Evolutionary conservation across 2,329 filamentous ascomycete species (phyloP).

Genomic region (Colletotrichum sp.): DNA sequence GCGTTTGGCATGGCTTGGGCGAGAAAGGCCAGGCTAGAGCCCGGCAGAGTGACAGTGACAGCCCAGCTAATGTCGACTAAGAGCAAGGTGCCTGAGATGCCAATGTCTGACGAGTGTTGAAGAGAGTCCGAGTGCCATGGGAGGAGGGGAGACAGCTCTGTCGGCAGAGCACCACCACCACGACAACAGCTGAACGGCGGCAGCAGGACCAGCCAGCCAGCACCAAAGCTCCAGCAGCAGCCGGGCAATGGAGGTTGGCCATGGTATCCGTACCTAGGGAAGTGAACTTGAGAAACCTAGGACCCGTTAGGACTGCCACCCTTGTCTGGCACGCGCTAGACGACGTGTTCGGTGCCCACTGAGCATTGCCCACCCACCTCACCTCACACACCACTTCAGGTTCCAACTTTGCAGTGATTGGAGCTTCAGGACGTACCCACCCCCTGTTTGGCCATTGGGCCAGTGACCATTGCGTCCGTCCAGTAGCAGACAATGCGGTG

Average conservation of each 20-base stretch:
- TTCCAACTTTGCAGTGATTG: not conserved
- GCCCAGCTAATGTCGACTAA: not conserved
- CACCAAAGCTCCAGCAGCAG: not conserved
- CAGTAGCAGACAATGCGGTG: not conserved
- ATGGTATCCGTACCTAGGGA: not conserved
- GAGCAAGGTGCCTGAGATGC: not conserved
- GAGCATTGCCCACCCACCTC: not conserved
- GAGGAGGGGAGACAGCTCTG: not conserved
- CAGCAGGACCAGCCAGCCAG: not conserved
- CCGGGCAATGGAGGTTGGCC: not conserved
- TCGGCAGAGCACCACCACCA: not conserved
- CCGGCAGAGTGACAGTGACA: slow-evolving; percentile 11
- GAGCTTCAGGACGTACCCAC: not conserved
- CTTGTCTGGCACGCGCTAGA: slow-evolving; percentile 5
- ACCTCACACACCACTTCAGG: not conserved
- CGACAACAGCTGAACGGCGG: not conserved
- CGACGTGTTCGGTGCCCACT: slow-evolving; percentile 18
- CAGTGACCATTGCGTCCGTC: not conserved
- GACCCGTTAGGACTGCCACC: not conserved
- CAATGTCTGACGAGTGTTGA: not conserved
- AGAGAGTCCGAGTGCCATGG: not conserved
- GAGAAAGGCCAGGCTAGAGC: not conserved
- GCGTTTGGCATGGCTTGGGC: not conserved
- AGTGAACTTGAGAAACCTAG: not conserved
- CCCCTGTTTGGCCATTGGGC: not conserved